A percentile compares a stretch with the other conserved stretches of the same genome.
Evolutionary conservation across 345 rosid species (phyloP).

Genomic region (Laguncularia racemosa): DNA sequence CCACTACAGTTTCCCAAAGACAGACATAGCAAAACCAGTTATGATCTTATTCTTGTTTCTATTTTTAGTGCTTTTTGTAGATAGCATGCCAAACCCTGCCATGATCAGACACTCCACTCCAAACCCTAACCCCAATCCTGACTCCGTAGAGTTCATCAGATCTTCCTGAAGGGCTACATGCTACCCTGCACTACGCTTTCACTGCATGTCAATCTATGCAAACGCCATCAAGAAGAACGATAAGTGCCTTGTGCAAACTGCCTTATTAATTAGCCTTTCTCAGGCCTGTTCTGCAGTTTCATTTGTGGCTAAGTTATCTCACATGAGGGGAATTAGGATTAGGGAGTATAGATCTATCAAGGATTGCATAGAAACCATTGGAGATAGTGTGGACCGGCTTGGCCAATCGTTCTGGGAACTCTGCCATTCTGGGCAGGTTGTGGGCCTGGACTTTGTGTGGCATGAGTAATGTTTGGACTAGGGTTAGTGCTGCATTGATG

Average conservation of each 20-base stretch:
- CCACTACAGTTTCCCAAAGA: too few relatives aligned
- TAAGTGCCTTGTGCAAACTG: conserved; percentile 50
- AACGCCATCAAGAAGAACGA: conserved; percentile 36
- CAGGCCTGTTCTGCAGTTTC: conserved; percentile 44
- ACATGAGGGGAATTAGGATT: conserved; percentile 31
- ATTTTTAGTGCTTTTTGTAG: conserved; percentile 15
- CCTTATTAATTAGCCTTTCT: conserved; percentile 58
- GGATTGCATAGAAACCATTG: conserved; percentile 75
- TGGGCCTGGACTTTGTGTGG: conserved; percentile 47
- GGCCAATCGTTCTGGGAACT: conserved; percentile 58
- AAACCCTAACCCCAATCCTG: neutral
- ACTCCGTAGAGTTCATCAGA: conserved; percentile 38
- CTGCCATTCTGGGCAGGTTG: conserved; percentile 31
- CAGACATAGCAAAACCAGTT: conserved; percentile 31
- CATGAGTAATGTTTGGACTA: conserved; percentile 82
- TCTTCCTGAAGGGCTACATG: conserved; percentile 60
- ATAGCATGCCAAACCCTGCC: conserved; percentile 21
- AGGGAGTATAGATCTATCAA: conserved; percentile 54
- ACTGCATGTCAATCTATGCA: conserved; percentile 48
- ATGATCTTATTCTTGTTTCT: conserved; percentile 20
- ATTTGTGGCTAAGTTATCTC: conserved; percentile 43
- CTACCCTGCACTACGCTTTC: conserved; percentile 61
- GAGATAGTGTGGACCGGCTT: conserved; percentile 53
- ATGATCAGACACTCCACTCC: conserved; percentile 18
- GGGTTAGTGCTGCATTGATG: conserved; percentile 91